These are phyloP conservation scores for Tetradesmus lagerheimii DNA, from an alignment of 139 green algal genomes.

Conservation along the genomic window DNA sequence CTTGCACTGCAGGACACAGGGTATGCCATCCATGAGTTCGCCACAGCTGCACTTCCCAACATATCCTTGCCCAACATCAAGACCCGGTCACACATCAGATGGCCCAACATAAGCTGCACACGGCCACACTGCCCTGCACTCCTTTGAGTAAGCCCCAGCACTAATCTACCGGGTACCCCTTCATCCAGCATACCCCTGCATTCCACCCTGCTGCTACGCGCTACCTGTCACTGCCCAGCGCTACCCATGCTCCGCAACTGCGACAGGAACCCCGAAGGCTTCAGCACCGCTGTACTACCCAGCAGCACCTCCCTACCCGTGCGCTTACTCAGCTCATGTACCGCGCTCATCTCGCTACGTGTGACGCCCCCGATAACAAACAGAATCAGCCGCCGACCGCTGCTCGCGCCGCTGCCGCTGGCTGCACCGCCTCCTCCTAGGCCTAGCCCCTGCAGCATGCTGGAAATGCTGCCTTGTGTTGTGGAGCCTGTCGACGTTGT, in stretches of 20 bases:
- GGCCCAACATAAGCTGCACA: too few species aligned
- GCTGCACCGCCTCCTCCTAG: not conserved
- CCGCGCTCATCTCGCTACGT: slow-evolving; percentile 86
- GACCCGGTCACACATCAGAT: too few species aligned
- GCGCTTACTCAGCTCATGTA: slow-evolving; percentile 76
- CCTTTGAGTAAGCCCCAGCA: too few species aligned
- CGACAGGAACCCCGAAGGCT: slow-evolving; percentile 76
- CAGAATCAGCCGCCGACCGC: slow-evolving; percentile 76
- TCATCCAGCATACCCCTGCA: not conserved
- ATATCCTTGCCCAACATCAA: too few species aligned
- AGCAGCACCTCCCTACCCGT: slow-evolving; percentile 86
- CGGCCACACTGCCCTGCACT: too few species aligned
- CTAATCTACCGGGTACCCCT: not conserved
- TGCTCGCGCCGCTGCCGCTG: not conserved
- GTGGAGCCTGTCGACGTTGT: not conserved
- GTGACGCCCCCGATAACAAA: slow-evolving; percentile 93
- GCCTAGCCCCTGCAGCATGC: slow-evolving; percentile 13
- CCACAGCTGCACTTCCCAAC: too few species aligned
- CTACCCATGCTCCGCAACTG: slow-evolving; percentile 60
- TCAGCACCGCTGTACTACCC: slow-evolving; percentile 82
- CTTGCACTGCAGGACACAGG: too few species aligned
- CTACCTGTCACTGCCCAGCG: slow-evolving; percentile 30
- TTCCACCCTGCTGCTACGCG: not conserved
- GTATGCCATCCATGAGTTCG: too few species aligned
- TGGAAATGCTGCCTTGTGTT: not conserved